A percentile compares a stretch with the other conserved stretches of the same genome.
These are phyloP conservation scores for Balamuthia mandrillaris DNA, from an alignment of 208 protist genomes.

Conservation along the genomic window DNA sequence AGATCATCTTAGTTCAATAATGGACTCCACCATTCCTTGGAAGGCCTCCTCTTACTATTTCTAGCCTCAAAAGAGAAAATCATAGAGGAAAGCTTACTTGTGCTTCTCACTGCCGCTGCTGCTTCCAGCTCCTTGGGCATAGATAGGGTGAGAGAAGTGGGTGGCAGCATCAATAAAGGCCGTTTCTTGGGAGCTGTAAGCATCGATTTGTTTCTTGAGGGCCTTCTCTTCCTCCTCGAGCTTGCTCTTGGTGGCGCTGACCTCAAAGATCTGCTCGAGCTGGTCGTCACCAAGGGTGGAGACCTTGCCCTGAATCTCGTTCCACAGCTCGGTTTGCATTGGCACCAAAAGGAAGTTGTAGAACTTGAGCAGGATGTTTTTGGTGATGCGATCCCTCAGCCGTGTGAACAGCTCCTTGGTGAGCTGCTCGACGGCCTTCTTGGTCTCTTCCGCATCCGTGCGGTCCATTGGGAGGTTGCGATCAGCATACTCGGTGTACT, in stretches of 20 bases:
- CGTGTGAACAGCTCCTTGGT: slow-evolving; percentile 54
- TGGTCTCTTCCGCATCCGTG: slow-evolving; percentile 51
- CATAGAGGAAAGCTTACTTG: too few relatives aligned
- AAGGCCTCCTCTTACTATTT: too few relatives aligned
- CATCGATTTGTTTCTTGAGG: slow-evolving; percentile 42
- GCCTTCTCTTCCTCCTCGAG: slow-evolving; percentile 61
- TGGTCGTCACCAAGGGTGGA: slow-evolving; percentile 46
- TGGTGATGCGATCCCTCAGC: slow-evolving; percentile 58
- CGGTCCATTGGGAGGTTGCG: slow-evolving; percentile 37
- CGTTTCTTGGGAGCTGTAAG: slow-evolving; percentile 51
- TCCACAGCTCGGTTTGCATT: slow-evolving; percentile 66
- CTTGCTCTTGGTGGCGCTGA: slow-evolving; percentile 50
- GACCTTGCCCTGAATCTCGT: slow-evolving; percentile 56
- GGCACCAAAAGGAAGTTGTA: slow-evolving; percentile 70
- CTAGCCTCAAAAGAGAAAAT: too few relatives aligned
- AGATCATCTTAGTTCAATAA: too few relatives aligned
- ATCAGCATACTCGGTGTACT: slow-evolving; percentile 52
- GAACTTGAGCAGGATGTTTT: slow-evolving; percentile 69
- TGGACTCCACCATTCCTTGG: too few relatives aligned
- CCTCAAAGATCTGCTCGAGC: slow-evolving; percentile 63
- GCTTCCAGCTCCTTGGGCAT: too few relatives aligned
- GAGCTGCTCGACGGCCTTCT: slow-evolving; percentile 45
- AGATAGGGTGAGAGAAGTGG: slow-evolving; percentile 49
- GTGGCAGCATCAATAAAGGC: slow-evolving; percentile 45
- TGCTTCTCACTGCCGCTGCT: too few relatives aligned